These are phyloP conservation scores for Penicillium egyptiacum DNA, from an alignment of 495 filamentous ascomycete genomes.

Conservation along the genomic window DNA sequence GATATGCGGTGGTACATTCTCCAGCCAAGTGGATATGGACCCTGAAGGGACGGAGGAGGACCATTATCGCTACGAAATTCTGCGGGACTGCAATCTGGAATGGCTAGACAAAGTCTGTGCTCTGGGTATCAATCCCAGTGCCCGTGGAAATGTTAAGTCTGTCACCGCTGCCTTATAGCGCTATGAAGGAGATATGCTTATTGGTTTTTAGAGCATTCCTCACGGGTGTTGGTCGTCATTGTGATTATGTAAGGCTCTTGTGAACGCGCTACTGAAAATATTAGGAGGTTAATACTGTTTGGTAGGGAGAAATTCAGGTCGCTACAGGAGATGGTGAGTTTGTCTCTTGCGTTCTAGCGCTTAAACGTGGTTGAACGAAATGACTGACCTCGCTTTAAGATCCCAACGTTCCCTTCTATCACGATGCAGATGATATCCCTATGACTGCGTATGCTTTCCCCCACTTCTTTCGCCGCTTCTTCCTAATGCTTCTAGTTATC, in stretches of 20 bases:
- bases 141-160: background rate
- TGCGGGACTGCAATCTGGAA: background rate
- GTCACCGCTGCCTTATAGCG: background rate
- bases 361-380: background rate
- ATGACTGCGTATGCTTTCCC: background rate
- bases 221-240: background rate
- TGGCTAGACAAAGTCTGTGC: background rate
- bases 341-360: background rate
- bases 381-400: background rate
- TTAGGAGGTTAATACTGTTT: background rate
- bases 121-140: background rate
- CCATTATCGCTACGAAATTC: background rate
- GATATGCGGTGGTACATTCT: background rate
- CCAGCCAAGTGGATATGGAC: background rate
- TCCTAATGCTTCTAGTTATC: background rate
- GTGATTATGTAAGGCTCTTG: background rate
- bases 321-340: background rate
- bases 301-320: background rate
- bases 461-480: background rate
- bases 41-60: background rate
- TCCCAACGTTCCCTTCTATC: background rate
- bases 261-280: no score
- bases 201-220: background rate
- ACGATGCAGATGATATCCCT: background rate
- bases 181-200: background rate